Base-by-base conservation (phyloP, 805 yeast species). In the Monosporozyma servazzii region DNA sequence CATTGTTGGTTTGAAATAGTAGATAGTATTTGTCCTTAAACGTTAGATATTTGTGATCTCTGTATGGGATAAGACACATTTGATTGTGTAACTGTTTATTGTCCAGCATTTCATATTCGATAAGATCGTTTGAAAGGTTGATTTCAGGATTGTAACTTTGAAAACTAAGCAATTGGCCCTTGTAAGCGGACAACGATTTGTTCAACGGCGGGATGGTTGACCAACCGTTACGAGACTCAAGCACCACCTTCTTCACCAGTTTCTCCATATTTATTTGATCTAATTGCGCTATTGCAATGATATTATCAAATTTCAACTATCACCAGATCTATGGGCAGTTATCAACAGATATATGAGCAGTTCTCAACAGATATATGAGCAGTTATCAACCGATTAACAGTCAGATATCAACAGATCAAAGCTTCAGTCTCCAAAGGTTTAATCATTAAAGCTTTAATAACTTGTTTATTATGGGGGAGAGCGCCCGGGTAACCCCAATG, bases 41-140 rank as follows among this genome's bases (percentile, higher is more conserved):
- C 49, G 62, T 63, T 48, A 66, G 64, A 48, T 54, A 64, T 46
- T 55, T 55, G 5, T 66, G 66, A 43, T 66, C 67, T 47, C 68
- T 57, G 10, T 51, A 51, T 45, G 58, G 59, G 15, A 63, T 45
- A 18, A 63, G 51, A 21, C 23, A 17, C 41, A 37, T 23, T 18
- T 37, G 20, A 15, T 17, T 18, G 5, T 11, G n/a, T 36, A 36
- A 36, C n/a, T n/a, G 8, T 2, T n/a, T 18, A n/a, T n/a, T 6
- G n/a, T n/a, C 4, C 9, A 33, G 37, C 15, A 33, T n/a, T n/a
- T n/a, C n/a, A n/a, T n/a, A n/a, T 13, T 37, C 41, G 7, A 37
- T 18, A 20, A 40, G 44, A 13, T 40, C 44, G 7, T n/a, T 2
- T 21, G 21, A 5, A 11, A 40, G 29, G 9, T 7, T 10, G 27